These are phyloP conservation scores for Boletus smithii DNA, from an alignment of 1,284 basidiomycete genomes.

Conservation along the genomic window DNA sequence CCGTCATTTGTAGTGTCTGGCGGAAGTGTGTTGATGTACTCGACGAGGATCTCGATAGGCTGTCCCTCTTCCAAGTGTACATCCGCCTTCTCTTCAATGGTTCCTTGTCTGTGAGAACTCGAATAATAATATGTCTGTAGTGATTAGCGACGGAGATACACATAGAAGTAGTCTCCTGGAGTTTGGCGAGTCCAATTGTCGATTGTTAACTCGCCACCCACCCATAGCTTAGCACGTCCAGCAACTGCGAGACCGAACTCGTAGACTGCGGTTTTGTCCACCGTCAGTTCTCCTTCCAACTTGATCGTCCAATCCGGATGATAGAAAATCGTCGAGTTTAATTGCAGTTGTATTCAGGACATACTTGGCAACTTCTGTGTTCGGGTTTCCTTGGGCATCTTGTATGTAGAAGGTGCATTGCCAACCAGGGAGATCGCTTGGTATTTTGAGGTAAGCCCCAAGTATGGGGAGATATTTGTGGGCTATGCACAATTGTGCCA, in stretches of 20 bases:
- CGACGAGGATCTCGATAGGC: no score
- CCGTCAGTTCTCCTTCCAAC: not conserved
- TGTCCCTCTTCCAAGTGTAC: not conserved
- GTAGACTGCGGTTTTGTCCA: no score
- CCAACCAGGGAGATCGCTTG: not conserved
- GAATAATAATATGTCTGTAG: no score
- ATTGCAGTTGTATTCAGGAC: not conserved
- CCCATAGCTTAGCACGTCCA: not conserved
- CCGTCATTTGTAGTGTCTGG: not conserved
- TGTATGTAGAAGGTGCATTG: conserved; percentile 34
- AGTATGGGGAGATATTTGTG: not conserved
- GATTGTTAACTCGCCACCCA: not conserved
- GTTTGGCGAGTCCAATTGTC: not conserved
- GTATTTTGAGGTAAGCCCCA: conserved; percentile 28
- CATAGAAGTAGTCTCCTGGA: not conserved
- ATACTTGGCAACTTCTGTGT: not conserved
- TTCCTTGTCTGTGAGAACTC: not conserved
- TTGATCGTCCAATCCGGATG: not conserved
- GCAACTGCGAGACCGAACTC: not conserved
- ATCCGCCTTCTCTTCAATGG: not conserved
- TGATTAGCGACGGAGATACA: no score
- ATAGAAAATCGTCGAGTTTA: not conserved
- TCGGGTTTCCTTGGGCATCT: conserved; percentile 24
- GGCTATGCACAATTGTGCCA: not conserved
- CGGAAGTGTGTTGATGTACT: not conserved